Evolutionary conservation across 2,329 filamentous ascomycete species (phyloP).

Genomic region (Fusarium piperis): DNA sequence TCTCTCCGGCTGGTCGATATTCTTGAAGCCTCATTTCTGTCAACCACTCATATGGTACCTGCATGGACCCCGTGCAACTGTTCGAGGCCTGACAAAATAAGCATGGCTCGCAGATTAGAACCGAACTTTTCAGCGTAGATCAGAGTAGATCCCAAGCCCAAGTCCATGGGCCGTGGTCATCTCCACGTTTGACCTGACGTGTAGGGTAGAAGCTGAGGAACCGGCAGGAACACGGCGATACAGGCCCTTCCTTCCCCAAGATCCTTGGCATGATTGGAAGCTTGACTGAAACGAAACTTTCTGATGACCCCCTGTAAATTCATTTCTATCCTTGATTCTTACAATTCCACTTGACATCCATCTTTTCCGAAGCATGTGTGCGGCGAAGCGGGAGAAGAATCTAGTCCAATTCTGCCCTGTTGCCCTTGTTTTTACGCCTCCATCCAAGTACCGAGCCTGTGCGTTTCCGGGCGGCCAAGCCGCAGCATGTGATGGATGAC

Average conservation of each 20-base stretch:
- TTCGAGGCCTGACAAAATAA: not conserved
- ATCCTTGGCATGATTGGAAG: not conserved
- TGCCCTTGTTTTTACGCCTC: not conserved
- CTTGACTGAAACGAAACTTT: not conserved
- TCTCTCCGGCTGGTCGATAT: not conserved
- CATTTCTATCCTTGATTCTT: not conserved
- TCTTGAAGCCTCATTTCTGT: not conserved
- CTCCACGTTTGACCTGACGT: not conserved
- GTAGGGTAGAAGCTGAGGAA: not conserved
- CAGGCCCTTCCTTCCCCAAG: not conserved
- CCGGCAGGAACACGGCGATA: not conserved
- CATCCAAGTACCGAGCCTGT: constrained; percentile 19
- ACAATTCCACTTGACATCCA: not conserved
- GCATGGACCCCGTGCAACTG: not conserved
- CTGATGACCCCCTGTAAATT: not conserved
- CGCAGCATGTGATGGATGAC: constrained; percentile 27
- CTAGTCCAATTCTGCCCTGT: constrained; percentile 12
- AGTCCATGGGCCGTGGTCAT: not conserved
- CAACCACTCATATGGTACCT: not conserved
- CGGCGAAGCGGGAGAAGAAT: constrained; percentile 20
- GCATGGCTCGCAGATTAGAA: not conserved
- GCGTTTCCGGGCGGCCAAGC: not conserved
- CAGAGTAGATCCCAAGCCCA: not conserved
- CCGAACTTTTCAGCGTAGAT: not conserved
- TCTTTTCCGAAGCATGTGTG: not conserved